phyloP scores from a whole-genome alignment of 805 yeast species.

The Zygotorulaspora danielsina region DNA sequence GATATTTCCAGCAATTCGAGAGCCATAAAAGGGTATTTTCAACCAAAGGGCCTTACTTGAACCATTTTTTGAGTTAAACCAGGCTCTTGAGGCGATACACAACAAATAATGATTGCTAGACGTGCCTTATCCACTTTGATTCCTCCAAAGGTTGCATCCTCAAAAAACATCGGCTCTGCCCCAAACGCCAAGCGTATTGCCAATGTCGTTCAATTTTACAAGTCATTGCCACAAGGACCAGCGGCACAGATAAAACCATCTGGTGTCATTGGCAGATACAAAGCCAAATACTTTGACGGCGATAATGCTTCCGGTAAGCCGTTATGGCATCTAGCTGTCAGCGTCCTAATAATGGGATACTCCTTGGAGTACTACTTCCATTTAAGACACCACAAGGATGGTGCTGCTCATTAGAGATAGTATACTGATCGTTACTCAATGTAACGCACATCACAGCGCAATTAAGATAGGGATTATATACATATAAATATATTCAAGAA shows the following conservation, averaged over 20 bases:
- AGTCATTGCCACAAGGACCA: constrained; percentile 90
- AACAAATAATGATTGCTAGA: constrained; percentile 70
- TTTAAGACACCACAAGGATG: constrained; percentile 56
- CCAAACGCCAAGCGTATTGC: constrained; percentile 97
- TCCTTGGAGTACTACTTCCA: constrained; percentile 91
- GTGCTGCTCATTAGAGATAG: constrained; percentile 38
- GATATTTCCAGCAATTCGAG: too few species aligned
- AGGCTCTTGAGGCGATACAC: too few species aligned
- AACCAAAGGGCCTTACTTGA: too few species aligned
- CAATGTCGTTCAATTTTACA: constrained; percentile 91
- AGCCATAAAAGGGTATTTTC: too few species aligned
- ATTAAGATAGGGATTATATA: constrained; percentile 1
- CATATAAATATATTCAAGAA: constrained; percentile 1
- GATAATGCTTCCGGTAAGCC: constrained; percentile 83
- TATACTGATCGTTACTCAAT: too few species aligned
- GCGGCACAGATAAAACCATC: constrained; percentile 71
- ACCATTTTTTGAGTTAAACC: too few species aligned
- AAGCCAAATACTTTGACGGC: constrained; percentile 79
- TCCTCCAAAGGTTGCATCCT: constrained; percentile 98
- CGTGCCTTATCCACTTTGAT: constrained; percentile 92
- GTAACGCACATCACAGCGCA: too few species aligned
- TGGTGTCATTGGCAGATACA: constrained; percentile 71
- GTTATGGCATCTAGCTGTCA: constrained; percentile 67
- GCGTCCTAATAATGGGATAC: constrained; percentile 75
- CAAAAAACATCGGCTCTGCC: constrained; percentile 89